Base-by-base conservation (phyloP, 2,329 filamentous ascomycete genomes). In the Ophiosphaerella herpotricha region DNA sequence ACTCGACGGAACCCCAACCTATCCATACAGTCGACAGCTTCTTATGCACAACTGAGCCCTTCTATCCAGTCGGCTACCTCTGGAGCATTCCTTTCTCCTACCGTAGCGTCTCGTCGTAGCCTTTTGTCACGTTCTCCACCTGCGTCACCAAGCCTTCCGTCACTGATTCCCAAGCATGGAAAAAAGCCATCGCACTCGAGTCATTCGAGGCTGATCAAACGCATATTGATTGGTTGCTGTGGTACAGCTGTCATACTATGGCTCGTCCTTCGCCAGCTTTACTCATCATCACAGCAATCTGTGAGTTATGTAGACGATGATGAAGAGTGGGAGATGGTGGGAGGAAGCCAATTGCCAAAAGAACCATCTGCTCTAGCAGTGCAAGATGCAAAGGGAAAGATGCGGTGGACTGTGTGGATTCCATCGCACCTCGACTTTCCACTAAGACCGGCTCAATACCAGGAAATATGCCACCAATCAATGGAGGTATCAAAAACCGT, bases 321-420 rank as follows among this genome's bases (percentile, higher is more conserved):
- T 18, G 62, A 81, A 39, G 75, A 83, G 42, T 87, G 85, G 67
- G 86, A 90, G 62, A 85, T 90, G 79, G 81, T 89, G 7, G 83
- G 80, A 33, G 84, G 84, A 52, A 81, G 85, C 53, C 77, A 78
- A 36, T 71, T 91, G n/a, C 89, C 89, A 0, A 80, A 87, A 24
- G 85, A 89, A 54, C 86, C 90, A 0, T 88, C 87, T 0, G 88
- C 89, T 0, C 80, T 94, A 16, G 80, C 90, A 5, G 78, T 92
- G 39, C 83, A 80, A 12, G 88, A 91, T 72, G 75, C 77, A 23
- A 77, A 79, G 38, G 88, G 87, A 3, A 81, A 80, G 43, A 78
- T 85, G 9, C 87, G 83, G 68, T 95, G 91, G 91, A 94, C 90
- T 0, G 82, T 95, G 9, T 91, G 85, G 1, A 91, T 96, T 33